Percentiles rank a stretch among this genome's conserved stretches.
phyloP scores from a whole-genome alignment of 306 rosid genomes.

The Arachis stenosperma region DNA sequence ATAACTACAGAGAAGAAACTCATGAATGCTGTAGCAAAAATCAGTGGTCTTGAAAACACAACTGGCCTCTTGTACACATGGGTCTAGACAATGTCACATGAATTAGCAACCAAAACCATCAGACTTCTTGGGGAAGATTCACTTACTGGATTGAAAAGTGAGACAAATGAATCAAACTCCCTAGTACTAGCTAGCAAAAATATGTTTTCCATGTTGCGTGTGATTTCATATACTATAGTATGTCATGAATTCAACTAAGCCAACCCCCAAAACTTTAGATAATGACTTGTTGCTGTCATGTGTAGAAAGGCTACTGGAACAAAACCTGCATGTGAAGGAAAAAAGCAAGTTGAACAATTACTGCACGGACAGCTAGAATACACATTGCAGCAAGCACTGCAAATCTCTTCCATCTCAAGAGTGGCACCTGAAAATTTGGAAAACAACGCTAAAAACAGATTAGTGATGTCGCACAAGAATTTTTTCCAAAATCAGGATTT shows the following conservation, averaged over 20 bases:
- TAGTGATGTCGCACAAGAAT: conserved; percentile 7
- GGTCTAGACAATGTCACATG: conserved; percentile 54
- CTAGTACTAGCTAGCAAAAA: conserved; percentile 12
- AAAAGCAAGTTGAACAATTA: conserved; percentile 96
- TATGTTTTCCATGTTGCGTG: background rate
- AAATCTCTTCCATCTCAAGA: conserved; percentile 94
- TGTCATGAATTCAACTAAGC: conserved; percentile 15
- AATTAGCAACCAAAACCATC: conserved; percentile 40
- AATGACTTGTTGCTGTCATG: conserved; percentile 3
- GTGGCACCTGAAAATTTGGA: conserved; percentile 64
- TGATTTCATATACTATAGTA: conserved; percentile 17
- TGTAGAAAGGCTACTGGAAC: conserved; percentile 6
- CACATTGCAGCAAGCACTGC: conserved; percentile 94
- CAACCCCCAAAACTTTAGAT: conserved; percentile 22
- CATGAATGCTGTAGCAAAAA: conserved; percentile 95
- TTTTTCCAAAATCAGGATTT: conserved; percentile 27
- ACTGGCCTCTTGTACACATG: conserved; percentile 86
- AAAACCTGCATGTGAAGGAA: conserved; percentile 94
- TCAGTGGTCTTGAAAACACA: conserved; percentile 72
- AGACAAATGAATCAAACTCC: conserved; percentile 2
- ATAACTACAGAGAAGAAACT: conserved; percentile 97
- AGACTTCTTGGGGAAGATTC: conserved; percentile 29
- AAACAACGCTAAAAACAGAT: conserved; percentile 4
- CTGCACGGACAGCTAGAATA: conserved; percentile 93
- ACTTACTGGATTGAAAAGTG: conserved; percentile 20